Conservation (phyloP, 1,139 yeast genomes). For the Magnusiomyces starmeri region DNA sequence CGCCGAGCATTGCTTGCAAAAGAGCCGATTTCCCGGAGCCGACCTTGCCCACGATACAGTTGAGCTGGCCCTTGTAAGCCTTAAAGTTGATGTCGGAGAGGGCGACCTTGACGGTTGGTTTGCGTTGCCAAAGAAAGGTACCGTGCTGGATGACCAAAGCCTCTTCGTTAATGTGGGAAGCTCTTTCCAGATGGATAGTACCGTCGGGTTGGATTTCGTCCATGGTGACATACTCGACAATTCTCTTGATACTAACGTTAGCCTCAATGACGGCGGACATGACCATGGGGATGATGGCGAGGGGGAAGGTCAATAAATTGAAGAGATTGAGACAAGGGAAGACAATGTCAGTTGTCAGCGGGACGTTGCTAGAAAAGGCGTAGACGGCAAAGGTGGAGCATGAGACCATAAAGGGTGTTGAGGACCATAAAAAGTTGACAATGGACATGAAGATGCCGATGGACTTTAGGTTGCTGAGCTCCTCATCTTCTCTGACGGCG, state of each 20-base stretch:
- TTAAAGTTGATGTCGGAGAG: constrained; percentile 59
- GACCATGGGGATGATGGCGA: constrained; percentile 90
- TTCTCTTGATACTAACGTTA: constrained; percentile 75
- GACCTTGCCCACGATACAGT: constrained; percentile 87
- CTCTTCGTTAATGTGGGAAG: constrained; percentile 51
- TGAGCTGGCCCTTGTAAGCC: constrained; percentile 73
- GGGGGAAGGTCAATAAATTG: constrained; percentile 70
- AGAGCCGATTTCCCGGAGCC: constrained; percentile 91
- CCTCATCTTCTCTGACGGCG: constrained; percentile 82
- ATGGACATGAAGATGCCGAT: constrained; percentile 75
- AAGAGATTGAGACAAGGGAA: constrained; percentile 84
- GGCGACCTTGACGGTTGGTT: constrained; percentile 71
- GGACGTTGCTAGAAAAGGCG: constrained; percentile 53
- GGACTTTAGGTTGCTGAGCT: constrained; percentile 64
- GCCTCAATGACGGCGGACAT: constrained; percentile 83
- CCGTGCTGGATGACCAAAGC: constrained; percentile 66
- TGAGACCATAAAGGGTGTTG: constrained; percentile 87
- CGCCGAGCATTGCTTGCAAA: constrained; percentile 79
- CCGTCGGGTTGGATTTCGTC: constrained; percentile 81
- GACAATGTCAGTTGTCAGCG: constrained; percentile 84
- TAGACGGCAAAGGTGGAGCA: constrained; percentile 87
- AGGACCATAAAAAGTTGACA: constrained; percentile 70
- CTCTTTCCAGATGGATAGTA: constrained; percentile 51
- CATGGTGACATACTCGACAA: constrained; percentile 62
- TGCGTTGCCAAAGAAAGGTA: constrained; percentile 83